phyloP scores from a whole-genome alignment of 257 asterid genomes.

The Solanum chiquidenum region DNA sequence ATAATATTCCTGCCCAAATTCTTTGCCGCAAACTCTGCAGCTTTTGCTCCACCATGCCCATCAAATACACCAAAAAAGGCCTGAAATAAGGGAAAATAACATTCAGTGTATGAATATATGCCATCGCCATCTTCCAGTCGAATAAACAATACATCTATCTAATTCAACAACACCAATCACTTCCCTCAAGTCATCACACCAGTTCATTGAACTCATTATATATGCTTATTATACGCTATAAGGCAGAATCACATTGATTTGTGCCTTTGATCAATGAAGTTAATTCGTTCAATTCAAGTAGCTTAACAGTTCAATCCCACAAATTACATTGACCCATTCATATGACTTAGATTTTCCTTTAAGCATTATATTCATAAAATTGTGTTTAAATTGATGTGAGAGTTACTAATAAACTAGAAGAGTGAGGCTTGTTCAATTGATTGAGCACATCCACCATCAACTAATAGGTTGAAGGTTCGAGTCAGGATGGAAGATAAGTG shows the following conservation, averaged over 20 bases:
- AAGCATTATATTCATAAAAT: not conserved
- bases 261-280: not conserved
- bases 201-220: not conserved
- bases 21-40: slow-evolving; percentile 59
- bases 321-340: not conserved
- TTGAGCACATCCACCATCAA: not conserved
- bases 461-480: not conserved
- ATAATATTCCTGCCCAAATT: slow-evolving; percentile 37
- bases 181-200: not conserved
- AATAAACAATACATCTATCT: not conserved
- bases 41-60: slow-evolving; percentile 73
- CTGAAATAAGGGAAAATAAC: slow-evolving; percentile 17
- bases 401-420: not conserved
- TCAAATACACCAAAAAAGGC: slow-evolving; percentile 76
- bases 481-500: not conserved
- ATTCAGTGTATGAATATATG: not conserved
- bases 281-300: not conserved
- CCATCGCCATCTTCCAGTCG: not conserved
- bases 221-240: not conserved
- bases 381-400: not conserved
- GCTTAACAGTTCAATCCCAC: not conserved
- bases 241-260: not conserved
- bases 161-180: not conserved
- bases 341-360: not conserved
- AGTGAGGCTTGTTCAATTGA: not conserved